A percentile compares a stretch with the other conserved stretches of the same genome.
These are phyloP conservation scores for Sporothrix dimorphospora DNA, from an alignment of 2,329 filamentous ascomycete species.

Conservation along the genomic window DNA sequence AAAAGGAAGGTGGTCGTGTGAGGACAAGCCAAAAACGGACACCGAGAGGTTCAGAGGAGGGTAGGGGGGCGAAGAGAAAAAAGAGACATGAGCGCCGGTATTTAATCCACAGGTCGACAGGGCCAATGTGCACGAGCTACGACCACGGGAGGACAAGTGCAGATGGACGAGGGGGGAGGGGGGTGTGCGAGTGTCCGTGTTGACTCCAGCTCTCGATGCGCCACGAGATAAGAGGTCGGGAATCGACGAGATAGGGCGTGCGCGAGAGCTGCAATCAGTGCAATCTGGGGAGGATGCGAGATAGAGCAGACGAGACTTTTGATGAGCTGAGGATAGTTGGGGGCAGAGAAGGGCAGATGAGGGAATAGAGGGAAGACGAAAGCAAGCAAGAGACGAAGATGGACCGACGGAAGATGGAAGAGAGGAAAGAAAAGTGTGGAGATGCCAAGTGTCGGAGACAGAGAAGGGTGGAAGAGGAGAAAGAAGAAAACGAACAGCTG, in stretches of 20 bases:
- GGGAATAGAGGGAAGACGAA: background rate
- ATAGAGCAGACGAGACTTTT: background rate
- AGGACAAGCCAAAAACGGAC: conserved; percentile 27
- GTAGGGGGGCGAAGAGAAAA: background rate
- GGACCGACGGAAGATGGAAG: background rate
- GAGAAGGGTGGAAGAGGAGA: background rate
- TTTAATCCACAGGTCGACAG: conserved; percentile 13
- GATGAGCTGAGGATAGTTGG: background rate
- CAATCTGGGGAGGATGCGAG: background rate
- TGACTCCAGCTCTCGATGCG: background rate
- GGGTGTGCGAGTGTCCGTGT: background rate
- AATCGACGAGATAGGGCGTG: background rate
- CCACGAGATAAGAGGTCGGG: conserved; percentile 25
- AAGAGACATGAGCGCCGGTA: background rate
- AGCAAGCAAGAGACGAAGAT: background rate
- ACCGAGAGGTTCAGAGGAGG: conserved; percentile 15
- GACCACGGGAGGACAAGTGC: conserved; percentile 12
- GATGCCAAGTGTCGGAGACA: conserved; percentile 4
- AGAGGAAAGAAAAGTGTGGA: background rate
- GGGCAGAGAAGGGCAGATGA: background rate
- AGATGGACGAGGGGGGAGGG: background rate
- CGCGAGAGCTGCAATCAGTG: background rate
- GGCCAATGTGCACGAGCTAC: background rate
- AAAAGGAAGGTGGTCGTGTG: conserved; percentile 30
- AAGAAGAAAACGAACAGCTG: background rate